Evolutionary conservation across 805 yeast genomes (phyloP).

Genomic region (Candida sonorensis): DNA sequence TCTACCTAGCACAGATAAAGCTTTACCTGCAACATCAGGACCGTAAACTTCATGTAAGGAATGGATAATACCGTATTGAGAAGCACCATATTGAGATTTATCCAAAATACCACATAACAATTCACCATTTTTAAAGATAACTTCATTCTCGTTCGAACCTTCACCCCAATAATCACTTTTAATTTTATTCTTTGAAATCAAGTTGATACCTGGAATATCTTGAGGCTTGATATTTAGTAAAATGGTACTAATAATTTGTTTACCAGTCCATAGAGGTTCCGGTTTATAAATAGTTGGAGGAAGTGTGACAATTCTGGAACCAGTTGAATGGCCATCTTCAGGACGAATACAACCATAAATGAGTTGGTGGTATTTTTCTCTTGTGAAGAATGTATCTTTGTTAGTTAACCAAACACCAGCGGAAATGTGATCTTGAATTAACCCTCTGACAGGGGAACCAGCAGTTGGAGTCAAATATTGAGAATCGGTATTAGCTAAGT

Average conservation of each 20-base stretch:
- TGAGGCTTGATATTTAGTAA: conserved; percentile 81
- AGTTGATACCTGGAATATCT: conserved; percentile 85
- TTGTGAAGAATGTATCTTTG: conserved; percentile 84
- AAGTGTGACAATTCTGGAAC: conserved; percentile 58
- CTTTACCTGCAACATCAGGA: conserved; percentile 79
- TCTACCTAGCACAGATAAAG: conserved; percentile 88
- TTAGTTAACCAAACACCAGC: conserved; percentile 98
- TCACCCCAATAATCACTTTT: conserved; percentile 94
- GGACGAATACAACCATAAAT: conserved; percentile 93
- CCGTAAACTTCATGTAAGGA: conserved; percentile 96
- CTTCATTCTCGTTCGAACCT: conserved; percentile 78
- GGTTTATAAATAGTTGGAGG: conserved; percentile 92
- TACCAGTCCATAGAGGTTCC: conserved; percentile 93
- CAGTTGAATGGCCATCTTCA: conserved; percentile 92
- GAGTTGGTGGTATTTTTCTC: conserved; percentile 90
- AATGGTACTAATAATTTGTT: conserved; percentile 91
- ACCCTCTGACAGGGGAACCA: conserved; percentile 96
- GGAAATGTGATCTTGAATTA: conserved; percentile 97
- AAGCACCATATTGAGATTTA: conserved; percentile 97
- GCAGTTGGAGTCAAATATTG: conserved; percentile 98
- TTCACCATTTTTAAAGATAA: conserved; percentile 80
- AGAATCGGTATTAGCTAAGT: conserved; percentile 93
- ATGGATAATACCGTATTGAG: conserved; percentile 94
- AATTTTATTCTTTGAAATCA: conserved; percentile 77
- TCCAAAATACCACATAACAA: conserved; percentile 88